phyloP scores from a whole-genome alignment of 345 rosid species.

The Corymbia maculata region DNA sequence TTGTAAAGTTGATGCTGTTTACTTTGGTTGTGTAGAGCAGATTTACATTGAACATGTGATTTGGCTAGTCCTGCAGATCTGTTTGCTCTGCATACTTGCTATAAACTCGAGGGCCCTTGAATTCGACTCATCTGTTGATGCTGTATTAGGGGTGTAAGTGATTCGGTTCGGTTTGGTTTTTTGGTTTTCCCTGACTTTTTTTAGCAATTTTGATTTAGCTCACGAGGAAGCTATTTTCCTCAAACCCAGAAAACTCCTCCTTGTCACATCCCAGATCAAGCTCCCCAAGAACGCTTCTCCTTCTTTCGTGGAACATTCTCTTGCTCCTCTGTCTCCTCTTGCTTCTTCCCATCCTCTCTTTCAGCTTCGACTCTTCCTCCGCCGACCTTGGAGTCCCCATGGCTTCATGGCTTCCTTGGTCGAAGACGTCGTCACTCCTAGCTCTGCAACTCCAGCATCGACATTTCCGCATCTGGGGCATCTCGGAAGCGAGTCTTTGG shows the following conservation, averaged over 20 bases:
- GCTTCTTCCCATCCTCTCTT: not conserved
- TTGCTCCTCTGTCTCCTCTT: slow-evolving; percentile 4
- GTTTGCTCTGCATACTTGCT: not conserved
- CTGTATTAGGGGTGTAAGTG: not conserved
- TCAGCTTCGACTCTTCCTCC: not conserved
- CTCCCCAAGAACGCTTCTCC: slow-evolving; percentile 17
- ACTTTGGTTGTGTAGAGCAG: not conserved
- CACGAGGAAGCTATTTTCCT: not conserved
- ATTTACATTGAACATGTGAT: not conserved
- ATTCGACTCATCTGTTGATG: not conserved
- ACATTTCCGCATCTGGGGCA: not conserved
- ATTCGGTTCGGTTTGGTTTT: too few relatives aligned
- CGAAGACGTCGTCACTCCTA: not conserved
- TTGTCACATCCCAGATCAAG: slow-evolving; percentile 8
- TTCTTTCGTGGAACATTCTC: not conserved
- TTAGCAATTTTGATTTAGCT: too few relatives aligned
- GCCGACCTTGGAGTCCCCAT: not conserved
- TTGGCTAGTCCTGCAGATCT: not conserved
- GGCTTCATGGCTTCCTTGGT: not conserved
- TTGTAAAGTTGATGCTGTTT: not conserved
- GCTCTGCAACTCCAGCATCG: not conserved
- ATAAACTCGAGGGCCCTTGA: not conserved
- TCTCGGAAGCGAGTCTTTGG: too few relatives aligned
- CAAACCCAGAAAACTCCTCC: not conserved
- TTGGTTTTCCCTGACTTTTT: too few relatives aligned